Percentiles rank a stretch among this genome's conserved stretches.
Conservation (phyloP, 306 rosid species). For the Aeschynomene evenia region DNA sequence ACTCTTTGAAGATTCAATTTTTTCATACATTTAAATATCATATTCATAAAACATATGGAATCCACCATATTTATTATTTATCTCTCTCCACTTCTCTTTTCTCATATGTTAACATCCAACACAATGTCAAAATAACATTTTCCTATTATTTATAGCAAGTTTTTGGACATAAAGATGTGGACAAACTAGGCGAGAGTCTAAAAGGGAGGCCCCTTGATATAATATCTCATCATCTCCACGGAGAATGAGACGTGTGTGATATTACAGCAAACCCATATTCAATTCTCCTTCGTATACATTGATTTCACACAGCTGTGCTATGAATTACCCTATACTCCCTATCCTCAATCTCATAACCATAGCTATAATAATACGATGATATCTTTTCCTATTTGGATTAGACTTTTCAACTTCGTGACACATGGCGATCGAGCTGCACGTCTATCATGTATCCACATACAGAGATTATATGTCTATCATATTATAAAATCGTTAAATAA, state of each 20-base stretch:
- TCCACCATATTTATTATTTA: no score
- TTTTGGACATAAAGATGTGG: not conserved
- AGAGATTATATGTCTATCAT: no score
- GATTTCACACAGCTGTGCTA: not conserved
- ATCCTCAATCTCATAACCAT: not conserved
- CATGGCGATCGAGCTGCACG: not conserved
- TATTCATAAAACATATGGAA: no score
- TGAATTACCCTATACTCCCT: not conserved
- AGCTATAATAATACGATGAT: not conserved
- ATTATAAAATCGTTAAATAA: not conserved
- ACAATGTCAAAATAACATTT: no score
- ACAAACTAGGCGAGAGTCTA: not conserved
- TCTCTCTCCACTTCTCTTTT: no score
- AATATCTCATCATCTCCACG: not conserved
- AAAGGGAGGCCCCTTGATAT: not conserved
- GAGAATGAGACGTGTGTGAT: conserved; percentile 20
- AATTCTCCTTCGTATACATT: no score
- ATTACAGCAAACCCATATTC: not conserved
- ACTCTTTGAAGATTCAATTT: no score
- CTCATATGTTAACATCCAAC: no score
- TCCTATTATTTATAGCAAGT: not conserved
- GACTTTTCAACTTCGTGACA: not conserved
- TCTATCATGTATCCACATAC: not conserved
- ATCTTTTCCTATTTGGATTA: conserved; percentile 17
- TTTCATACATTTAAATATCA: no score